Percentiles rank a stretch among this genome's conserved stretches.
These are phyloP conservation scores for Sporothrix mexicana DNA, from an alignment of 2,329 filamentous ascomycete species.

Conservation along the genomic window DNA sequence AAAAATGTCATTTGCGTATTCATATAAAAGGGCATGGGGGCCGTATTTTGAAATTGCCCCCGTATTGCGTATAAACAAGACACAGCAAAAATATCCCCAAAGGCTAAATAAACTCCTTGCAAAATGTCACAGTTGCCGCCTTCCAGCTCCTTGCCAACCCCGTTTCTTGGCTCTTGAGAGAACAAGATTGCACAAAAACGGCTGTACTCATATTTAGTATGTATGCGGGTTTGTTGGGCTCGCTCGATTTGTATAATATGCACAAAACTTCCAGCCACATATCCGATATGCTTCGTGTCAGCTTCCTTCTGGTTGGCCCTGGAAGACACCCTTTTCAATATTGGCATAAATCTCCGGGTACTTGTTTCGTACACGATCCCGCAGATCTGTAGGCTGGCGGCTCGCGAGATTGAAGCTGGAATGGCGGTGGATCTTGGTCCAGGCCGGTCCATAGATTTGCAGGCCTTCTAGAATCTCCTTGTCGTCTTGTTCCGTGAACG, in stretches of 20 bases:
- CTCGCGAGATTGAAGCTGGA: conserved; percentile 61
- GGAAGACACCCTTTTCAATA: conserved; percentile 61
- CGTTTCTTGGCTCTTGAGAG: not conserved
- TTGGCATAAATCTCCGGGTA: conserved; percentile 63
- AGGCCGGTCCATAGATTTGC: conserved; percentile 64
- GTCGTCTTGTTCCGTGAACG: conserved; percentile 69
- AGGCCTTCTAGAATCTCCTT: conserved; percentile 66
- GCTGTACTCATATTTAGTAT: no score
- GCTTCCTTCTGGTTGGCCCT: conserved; percentile 47
- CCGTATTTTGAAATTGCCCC: not conserved
- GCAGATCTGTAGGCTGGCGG: conserved; percentile 66
- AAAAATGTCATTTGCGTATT: not conserved
- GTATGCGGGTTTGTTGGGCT: no score
- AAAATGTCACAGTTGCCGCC: conserved; percentile 3
- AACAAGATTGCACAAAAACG: no score
- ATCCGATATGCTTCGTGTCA: not conserved
- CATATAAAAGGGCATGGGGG: conserved; percentile 8
- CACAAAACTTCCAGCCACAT: no score
- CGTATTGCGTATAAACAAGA: not conserved
- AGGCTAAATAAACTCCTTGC: conserved; percentile 12
- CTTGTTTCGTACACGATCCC: conserved; percentile 68
- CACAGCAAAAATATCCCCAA: not conserved
- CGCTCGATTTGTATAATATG: no score
- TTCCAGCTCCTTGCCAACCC: not conserved
- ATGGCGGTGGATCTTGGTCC: conserved; percentile 70